Base-by-base conservation (phyloP, 257 asterid species). In the Linderniella brevidens region DNA sequence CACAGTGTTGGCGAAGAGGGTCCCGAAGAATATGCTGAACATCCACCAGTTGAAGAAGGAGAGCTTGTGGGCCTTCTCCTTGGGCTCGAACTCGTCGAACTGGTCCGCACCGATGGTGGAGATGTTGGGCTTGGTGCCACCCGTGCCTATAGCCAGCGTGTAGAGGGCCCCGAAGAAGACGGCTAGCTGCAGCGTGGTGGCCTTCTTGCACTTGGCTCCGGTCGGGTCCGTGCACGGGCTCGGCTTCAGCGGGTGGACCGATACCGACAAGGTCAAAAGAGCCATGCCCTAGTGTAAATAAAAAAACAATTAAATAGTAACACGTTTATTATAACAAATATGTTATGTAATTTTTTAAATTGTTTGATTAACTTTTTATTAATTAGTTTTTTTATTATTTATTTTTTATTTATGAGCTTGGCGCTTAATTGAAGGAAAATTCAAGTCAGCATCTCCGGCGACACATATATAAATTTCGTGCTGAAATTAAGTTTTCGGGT, bases 31-130 rank as follows among this genome's bases (percentile, higher is more conserved):
- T n/a, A 86, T 86, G 52, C 90, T 68, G 25, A 86, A 86, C 86
- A 86, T 72, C 92, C 94, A 86, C 96, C 97, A 86, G 35, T 86
- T 86, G 69, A 86, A 86, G 76, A 79, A 86, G 32, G 97, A 87
- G 8, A 87, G 81, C 49, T 87, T 87, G 17, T 77, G 93, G 6
- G 65, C 59, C 55, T 87, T 87, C 55, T 87, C 97, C 36, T 74
- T 82, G 0, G 88, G 74, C 17, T 79, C 83, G 48, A 67, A 76
- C 50, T 82, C 97, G 36, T 87, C 95, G 50, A 87, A 82, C 19
- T 86, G 97, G 60, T 86, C 97, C 0, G 97, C 97, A 5, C 94
- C 94, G n/a, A 86, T 76, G 0, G 97, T 77, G 8, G 97, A 79
- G 12, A 86, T 77, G 17, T 82, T 82, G 46, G 97, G 97, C 64